Evolutionary conservation across 371 early-diverging fungal species (phyloP).

Genomic region (Syncephalastrum sp.): DNA sequence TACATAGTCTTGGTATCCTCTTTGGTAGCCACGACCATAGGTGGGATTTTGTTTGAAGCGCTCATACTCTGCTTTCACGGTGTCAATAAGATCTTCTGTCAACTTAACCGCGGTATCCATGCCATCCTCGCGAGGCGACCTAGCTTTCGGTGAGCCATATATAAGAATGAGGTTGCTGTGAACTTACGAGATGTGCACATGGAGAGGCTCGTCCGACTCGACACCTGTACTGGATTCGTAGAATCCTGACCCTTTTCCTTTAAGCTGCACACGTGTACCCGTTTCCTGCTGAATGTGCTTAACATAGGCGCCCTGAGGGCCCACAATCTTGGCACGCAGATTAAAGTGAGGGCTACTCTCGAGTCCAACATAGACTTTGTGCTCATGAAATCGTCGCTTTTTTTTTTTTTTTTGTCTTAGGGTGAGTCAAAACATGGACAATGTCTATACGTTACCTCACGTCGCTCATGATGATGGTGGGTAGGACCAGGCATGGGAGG

Average conservation of each 20-base stretch:
- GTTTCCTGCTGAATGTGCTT: slow-evolving; percentile 87
- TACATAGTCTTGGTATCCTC: slow-evolving; percentile 25
- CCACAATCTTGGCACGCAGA: slow-evolving; percentile 82
- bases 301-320: slow-evolving; percentile 82
- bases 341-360: slow-evolving; percentile 75
- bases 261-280: slow-evolving; percentile 73
- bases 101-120: slow-evolving; percentile 68
- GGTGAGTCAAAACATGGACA: not conserved
- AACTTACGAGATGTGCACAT: slow-evolving; percentile 77
- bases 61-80: slow-evolving; percentile 74
- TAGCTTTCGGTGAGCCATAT: slow-evolving; percentile 14
- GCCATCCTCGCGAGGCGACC: slow-evolving; percentile 65
- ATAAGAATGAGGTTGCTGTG: not conserved
- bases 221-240: slow-evolving; percentile 63
- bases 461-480: slow-evolving; percentile 16
- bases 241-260: slow-evolving; percentile 85
- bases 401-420: slow-evolving; percentile 11
- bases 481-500: slow-evolving; percentile 24
- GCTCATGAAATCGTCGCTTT: slow-evolving; percentile 53
- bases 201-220: slow-evolving; percentile 80
- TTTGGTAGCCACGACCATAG: slow-evolving; percentile 33
- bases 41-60: slow-evolving; percentile 35
- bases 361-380: slow-evolving; percentile 72
- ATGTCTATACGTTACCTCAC: slow-evolving; percentile 7
- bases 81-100: slow-evolving; percentile 74